Conservation (phyloP, 129 eudicot genomes). For the Logfia minima region DNA sequence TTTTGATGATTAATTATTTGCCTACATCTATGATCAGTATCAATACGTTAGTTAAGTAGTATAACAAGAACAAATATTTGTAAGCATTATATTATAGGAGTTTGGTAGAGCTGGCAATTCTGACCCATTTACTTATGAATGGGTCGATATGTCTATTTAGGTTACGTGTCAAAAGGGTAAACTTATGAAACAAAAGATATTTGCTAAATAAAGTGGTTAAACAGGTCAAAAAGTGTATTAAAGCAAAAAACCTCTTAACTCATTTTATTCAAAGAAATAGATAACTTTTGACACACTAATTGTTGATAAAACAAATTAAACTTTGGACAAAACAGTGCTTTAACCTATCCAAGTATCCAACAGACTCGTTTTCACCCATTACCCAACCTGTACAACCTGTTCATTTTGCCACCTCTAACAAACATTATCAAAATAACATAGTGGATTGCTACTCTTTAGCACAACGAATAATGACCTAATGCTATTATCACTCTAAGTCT, state of each 20-base stretch:
- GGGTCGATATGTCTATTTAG: not conserved
- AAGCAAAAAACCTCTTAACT: not conserved
- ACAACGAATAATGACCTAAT: not conserved
- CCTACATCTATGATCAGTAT: not conserved
- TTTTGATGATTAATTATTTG: not conserved
- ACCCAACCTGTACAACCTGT: not conserved
- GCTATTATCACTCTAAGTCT: not conserved
- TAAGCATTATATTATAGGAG: too few relatives aligned
- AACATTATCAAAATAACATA: not conserved
- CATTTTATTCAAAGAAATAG: not conserved
- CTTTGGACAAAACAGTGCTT: not conserved
- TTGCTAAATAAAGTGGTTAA: not conserved
- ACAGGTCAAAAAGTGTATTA: not conserved
- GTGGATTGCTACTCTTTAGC: not conserved
- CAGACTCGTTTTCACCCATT: not conserved
- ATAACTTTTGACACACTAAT: not conserved
- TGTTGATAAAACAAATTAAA: too few relatives aligned
- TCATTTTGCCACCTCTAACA: not conserved
- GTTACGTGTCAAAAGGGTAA: not conserved
- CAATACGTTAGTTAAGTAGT: not conserved
- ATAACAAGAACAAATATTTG: too few relatives aligned
- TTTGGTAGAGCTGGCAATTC: too few relatives aligned
- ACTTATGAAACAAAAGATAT: too few relatives aligned
- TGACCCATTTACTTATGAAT: not conserved
- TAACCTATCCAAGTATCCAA: too few relatives aligned